Base-by-base conservation (phyloP, 2,329 filamentous ascomycete genomes). In the Xylariaceae sp. region DNA sequence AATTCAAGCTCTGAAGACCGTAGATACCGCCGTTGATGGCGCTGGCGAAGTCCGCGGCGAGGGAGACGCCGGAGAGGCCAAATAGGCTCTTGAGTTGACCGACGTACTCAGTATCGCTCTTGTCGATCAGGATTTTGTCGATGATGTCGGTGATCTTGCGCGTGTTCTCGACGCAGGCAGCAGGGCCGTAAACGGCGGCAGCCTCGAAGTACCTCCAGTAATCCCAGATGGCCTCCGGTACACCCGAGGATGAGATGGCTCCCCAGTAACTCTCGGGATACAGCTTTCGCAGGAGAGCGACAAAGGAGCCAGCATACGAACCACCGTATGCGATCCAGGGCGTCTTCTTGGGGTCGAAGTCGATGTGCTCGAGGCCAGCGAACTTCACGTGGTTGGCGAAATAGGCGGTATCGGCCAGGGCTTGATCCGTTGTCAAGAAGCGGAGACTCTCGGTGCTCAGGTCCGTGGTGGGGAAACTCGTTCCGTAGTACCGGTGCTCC, bases 401-500 rank as follows among this genome's bases (percentile, higher is more conserved):
- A 73, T 90, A 95, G 1, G 85, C 89, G 49, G 87, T 85, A 71
- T 96, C 91, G 6, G 90, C 90, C 45, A 95, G 72, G 0, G 90
- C 86, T 72, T 96, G 91, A 66, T 92, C 88, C 0, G 90, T 94
- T 0, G 89, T 88, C 68, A 96, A 76, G 77, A 94, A 96, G 2
- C 91, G 86, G 64, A 95, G 75, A 66, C 83, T 92, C 70, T 88
- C 76, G 0, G 84, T 87, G 66, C 74, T 79, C 48, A 93, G 78
- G 68, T 92, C 81, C 0, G 79, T 72, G 0, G 83, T 82, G 0
- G 90, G 90, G 57, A 87, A 86, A 70, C 88, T 92, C 10, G 79
- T 80, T 58, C 91, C 91, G 70, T 96, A 96, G 78, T 95, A 96
- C 35, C 91, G 84, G 70, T 96, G 91, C 75, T 96, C 91, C 2